Percentiles rank a stretch among this genome's conserved stretches.
Conservation (phyloP, 176 grass and related monocot species). For the Aegilops longissima region DNA sequence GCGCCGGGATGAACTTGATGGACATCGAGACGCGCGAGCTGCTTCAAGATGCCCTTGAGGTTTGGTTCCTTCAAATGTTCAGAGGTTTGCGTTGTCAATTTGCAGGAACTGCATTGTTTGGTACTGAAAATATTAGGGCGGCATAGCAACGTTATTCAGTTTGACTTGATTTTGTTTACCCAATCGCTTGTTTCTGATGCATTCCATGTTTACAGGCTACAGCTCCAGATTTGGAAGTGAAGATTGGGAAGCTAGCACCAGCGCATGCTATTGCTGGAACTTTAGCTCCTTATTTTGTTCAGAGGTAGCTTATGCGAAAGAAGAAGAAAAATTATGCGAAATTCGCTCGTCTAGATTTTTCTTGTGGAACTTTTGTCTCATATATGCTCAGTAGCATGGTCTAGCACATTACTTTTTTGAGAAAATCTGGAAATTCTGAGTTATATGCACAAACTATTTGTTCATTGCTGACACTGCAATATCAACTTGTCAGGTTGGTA, state of each 20-base stretch:
- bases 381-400: neutral
- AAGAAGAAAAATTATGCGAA: neutral
- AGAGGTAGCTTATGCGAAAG: constrained; percentile 37
- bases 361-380: neutral
- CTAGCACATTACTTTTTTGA: neutral
- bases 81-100: neutral
- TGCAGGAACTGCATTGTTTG: neutral
- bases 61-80: constrained; percentile 21
- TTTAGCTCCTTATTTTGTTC: constrained; percentile 78
- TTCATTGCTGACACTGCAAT: neutral
- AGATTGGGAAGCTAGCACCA: constrained; percentile 68
- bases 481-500: neutral
- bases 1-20: constrained; percentile 96
- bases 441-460: neutral
- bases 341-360: neutral
- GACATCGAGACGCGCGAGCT: constrained; percentile 56
- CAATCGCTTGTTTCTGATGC: constrained; percentile 8
- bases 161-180: neutral
- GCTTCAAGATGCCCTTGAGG: constrained; percentile 62
- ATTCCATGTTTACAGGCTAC: constrained; percentile 36
- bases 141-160: neutral
- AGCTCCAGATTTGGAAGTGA: constrained; percentile 63
- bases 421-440: neutral
- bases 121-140: neutral
- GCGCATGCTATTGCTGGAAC: constrained; percentile 61